phyloP scores from a whole-genome alignment of 208 protist genomes.

The Wallacemonas sp. region DNA sequence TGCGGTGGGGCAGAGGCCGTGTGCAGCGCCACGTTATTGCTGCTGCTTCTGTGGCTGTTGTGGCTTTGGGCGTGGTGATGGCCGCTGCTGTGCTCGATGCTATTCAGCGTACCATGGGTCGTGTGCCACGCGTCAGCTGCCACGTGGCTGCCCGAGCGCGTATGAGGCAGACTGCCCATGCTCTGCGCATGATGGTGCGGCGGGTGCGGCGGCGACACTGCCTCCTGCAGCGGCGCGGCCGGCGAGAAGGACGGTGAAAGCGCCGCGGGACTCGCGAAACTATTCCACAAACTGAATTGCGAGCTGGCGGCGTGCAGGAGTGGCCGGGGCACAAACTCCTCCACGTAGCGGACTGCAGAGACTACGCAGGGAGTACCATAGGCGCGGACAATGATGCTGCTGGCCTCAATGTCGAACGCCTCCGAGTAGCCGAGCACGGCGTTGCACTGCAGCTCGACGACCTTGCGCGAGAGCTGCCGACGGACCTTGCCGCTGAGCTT shows the following conservation, averaged over 20 bases:
- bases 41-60: not conserved
- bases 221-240: not conserved
- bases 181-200: no score
- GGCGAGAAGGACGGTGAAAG: not conserved
- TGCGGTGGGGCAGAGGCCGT: no score
- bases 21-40: not conserved
- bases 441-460: slow-evolving; percentile 90
- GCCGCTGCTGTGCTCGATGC: no score
- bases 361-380: slow-evolving; percentile 91
- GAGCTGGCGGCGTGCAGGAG: slow-evolving; percentile 13
- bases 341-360: slow-evolving; percentile 67
- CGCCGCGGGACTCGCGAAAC: not conserved
- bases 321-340: slow-evolving; percentile 25
- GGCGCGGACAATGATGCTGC: slow-evolving; percentile 88
- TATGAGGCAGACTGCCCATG: no score
- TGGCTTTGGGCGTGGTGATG: not conserved
- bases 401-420: slow-evolving; percentile 89
- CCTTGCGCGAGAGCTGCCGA: slow-evolving; percentile 88
- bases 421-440: slow-evolving; percentile 90
- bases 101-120: no score
- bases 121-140: no score
- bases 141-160: no score
- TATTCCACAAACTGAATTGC: slow-evolving; percentile 17
- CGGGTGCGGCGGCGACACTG: not conserved
- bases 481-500: slow-evolving; percentile 91